Percentiles rank a stretch among this genome's conserved stretches.
Conservation (phyloP, 2,329 filamentous ascomycete genomes). For the Pseudocercospora cruenta region DNA sequence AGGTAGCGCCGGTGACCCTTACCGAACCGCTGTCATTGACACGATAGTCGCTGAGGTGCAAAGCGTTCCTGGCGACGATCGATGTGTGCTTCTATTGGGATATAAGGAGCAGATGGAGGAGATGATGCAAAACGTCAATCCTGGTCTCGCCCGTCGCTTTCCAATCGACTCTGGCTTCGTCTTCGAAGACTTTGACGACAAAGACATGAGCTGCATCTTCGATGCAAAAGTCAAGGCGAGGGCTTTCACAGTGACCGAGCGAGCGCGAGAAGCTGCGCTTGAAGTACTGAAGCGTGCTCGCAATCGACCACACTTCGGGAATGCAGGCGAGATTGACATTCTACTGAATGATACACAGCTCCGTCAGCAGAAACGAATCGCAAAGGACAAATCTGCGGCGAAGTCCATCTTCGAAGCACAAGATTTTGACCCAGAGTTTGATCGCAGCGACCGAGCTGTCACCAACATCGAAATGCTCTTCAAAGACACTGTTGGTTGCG, state of each 20-base stretch:
- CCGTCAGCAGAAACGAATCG: neutral
- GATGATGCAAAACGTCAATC: conserved; percentile 76
- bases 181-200: neutral
- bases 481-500: conserved; percentile 61
- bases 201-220: neutral
- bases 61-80: conserved; percentile 65
- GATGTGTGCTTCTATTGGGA: conserved; percentile 71
- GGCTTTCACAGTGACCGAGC: conserved; percentile 54
- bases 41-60: neutral
- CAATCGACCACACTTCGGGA: conserved; percentile 69
- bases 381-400: conserved; percentile 46
- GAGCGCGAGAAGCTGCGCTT: conserved; percentile 59
- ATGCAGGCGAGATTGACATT: conserved; percentile 75
- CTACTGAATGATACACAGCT: conserved; percentile 57
- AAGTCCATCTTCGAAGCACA: conserved; percentile 45
- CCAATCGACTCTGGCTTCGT: conserved; percentile 38
- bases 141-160: conserved; percentile 69
- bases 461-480: conserved; percentile 61
- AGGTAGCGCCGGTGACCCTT: conserved; percentile 44
- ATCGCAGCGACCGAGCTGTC: conserved; percentile 53
- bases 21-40: neutral
- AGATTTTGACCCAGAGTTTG: conserved; percentile 65
- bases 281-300: conserved; percentile 65
- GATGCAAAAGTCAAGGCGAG: neutral
- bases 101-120: conserved; percentile 70